Percentiles rank a stretch among this genome's conserved stretches.
phyloP scores from a whole-genome alignment of 768 basidiomycete species.

The Amanita jacksonii region DNA sequence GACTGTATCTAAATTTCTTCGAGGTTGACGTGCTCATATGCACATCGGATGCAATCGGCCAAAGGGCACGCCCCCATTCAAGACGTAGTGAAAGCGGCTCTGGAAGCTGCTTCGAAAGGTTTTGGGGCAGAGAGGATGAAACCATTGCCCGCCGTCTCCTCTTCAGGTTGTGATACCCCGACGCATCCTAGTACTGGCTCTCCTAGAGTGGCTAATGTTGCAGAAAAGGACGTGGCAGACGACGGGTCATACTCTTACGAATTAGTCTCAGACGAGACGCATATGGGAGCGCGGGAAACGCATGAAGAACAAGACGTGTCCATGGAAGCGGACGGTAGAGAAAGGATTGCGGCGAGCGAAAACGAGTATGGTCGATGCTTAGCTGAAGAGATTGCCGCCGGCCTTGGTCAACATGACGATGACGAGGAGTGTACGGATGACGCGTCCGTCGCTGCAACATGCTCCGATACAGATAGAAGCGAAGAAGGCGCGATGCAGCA shows the following conservation, averaged over 20 bases:
- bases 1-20: conserved; percentile 1
- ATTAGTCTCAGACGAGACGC: neutral
- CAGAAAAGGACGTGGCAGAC: conserved; percentile 2
- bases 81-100: conserved; percentile 55
- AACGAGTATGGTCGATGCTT: conserved; percentile 17
- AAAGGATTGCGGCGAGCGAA: too few species aligned
- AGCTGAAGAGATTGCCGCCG: neutral
- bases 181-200: neutral
- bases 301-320: neutral
- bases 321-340: conserved; percentile 9
- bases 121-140: neutral
- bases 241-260: conserved; percentile 5
- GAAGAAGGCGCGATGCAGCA: conserved; percentile 4
- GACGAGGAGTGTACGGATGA: neutral
- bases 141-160: conserved; percentile 1
- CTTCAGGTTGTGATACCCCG: neutral
- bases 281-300: neutral
- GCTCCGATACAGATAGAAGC: conserved; percentile 7
- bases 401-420: neutral
- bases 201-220: neutral
- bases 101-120: neutral
- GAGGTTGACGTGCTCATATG: conserved; percentile 61
- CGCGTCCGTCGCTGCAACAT: conserved; percentile 4
- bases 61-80: conserved; percentile 67
- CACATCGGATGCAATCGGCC: conserved; percentile 78